Evolutionary conservation across 169 alveolate genomes (phyloP), one percentile per base, ranked within the genome.

Genomic region (Plasmodium inui): DNA sequence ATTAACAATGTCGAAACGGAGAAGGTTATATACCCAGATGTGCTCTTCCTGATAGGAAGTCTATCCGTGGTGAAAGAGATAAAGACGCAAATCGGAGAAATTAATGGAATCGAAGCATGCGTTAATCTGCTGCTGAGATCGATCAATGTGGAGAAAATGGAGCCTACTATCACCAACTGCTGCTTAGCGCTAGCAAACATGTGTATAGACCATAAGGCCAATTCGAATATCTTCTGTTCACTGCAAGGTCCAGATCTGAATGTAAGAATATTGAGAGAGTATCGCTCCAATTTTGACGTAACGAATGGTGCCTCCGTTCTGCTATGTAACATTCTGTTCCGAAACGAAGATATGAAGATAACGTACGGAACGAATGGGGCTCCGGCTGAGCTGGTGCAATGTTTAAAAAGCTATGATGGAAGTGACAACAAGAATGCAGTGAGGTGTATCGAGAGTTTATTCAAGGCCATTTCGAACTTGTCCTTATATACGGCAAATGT

Each of bases 171-270:
- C 14, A 98, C 99, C 26, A 98, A 98, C 93, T 95, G 97, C 32
- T 98, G 99, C 84, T 95, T 98, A 30, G 98, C 99, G 8, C 95
- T 98, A 82, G 99, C 99, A 8, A 97, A 97, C 92, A 96, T 97
- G 76, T 97, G 98, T 81, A 97, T 98, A 26, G 98, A 97, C 76
- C 97, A 97, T 86, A 95, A 96, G 80, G 96, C 92, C 41, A 97
- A 97, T 76, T 94, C 97, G 14, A 97, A 94, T 44, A 93, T 96
- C 32, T 98, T 98, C 92, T 83, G 92, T 93, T 93, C 96, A 83
- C 84, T 97, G 55, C 96, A 97, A 28, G 99, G 99, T n/a, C 98
- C 98, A 1, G 98, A 96, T 53, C 78, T 97, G 41, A 97, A 97
- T 72, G 98, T 97, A 34, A 78, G 96, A 26, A 95, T 97, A 12